Conservation (phyloP, 2,329 filamentous ascomycete genomes). For the Claviceps pusilla region DNA sequence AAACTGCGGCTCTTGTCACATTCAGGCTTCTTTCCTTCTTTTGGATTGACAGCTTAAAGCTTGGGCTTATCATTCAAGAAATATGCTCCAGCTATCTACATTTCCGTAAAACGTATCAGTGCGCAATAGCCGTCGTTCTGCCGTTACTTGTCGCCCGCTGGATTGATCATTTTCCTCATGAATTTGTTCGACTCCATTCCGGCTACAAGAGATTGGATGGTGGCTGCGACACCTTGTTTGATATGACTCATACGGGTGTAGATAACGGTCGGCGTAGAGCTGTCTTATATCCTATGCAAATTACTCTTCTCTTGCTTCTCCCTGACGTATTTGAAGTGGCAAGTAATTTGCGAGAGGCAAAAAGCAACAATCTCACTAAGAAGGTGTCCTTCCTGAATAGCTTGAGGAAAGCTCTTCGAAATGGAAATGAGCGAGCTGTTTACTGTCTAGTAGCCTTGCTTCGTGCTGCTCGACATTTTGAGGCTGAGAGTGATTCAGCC, state of each 20-base stretch:
- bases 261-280: constrained; percentile 42
- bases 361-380: constrained; percentile 47
- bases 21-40: constrained; percentile 46
- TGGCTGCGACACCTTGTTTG: constrained; percentile 51
- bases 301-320: constrained; percentile 44
- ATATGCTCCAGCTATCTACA: constrained; percentile 53
- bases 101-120: constrained; percentile 48
- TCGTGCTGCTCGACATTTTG: constrained; percentile 48
- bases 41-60: constrained; percentile 48
- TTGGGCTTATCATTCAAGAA: constrained; percentile 48
- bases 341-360: constrained; percentile 50
- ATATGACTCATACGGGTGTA: constrained; percentile 48
- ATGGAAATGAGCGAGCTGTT: constrained; percentile 51
- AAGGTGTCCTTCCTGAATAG: constrained; percentile 51
- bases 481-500: constrained; percentile 45
- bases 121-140: constrained; percentile 45
- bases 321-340: constrained; percentile 58
- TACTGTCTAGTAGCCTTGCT: constrained; percentile 50
- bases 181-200: constrained; percentile 50
- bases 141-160: constrained; percentile 49
- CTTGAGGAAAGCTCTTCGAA: constrained; percentile 46
- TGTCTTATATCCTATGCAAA: constrained; percentile 47
- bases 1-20: constrained; percentile 35
- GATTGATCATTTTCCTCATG: constrained; percentile 48
- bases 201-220: constrained; percentile 47